Evolutionary conservation across 192 early-diverging fungal genomes (phyloP).

Genomic region (Entophlyctis luteolus): DNA sequence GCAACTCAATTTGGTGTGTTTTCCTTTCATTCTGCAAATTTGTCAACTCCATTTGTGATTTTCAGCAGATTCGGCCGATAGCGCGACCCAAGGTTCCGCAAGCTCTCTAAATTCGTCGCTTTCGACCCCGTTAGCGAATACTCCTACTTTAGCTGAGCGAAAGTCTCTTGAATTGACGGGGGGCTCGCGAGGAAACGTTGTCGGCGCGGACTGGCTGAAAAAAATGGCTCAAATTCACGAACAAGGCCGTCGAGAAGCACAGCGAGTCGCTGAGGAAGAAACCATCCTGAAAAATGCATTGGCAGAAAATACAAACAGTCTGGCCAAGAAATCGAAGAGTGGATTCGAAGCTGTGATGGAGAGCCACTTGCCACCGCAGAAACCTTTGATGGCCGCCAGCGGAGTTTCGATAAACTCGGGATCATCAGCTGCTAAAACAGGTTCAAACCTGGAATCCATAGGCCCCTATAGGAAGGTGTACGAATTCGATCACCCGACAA

Average conservation of each 20-base stretch:
- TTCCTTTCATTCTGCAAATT: background rate
- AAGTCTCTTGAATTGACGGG: no score
- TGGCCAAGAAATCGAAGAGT: background rate
- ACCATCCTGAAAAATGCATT: no score
- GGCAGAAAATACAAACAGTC: background rate
- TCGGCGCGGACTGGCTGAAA: background rate
- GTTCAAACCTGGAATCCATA: slow-evolving; percentile 18
- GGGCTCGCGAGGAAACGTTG: no score
- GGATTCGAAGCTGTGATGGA: background rate
- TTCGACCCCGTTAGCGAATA: no score
- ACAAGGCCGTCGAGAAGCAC: background rate
- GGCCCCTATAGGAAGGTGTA: slow-evolving; percentile 45
- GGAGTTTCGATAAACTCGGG: slow-evolving; percentile 12
- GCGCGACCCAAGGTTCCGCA: no score
- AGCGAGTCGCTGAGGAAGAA: slow-evolving; percentile 3
- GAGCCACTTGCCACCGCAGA: slow-evolving; percentile 13
- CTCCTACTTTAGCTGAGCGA: no score
- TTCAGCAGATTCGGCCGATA: no score
- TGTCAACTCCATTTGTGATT: no score
- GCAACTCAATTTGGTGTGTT: background rate
- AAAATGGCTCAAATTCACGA: slow-evolving; percentile 7
- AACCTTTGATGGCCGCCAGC: slow-evolving; percentile 1
- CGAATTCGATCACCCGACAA: slow-evolving; percentile 29
- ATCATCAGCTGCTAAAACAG: background rate
- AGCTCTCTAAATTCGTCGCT: no score